Evolutionary conservation across 148 eudicot genomes (phyloP).

Genomic region (Fagopyrum esculentum): DNA sequence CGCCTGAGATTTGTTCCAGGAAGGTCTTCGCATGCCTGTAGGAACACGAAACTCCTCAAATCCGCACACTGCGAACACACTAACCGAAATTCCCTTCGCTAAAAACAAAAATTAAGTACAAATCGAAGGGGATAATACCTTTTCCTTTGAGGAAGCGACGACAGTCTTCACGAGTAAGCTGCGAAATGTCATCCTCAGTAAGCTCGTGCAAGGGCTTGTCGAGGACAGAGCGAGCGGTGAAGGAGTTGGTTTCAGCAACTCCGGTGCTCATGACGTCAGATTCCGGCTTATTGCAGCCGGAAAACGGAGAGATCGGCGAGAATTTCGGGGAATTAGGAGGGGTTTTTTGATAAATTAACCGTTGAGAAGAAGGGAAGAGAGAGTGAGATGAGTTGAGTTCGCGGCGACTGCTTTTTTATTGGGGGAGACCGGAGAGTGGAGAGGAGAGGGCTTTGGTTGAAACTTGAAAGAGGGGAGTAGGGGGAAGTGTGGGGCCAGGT

Average conservation of each 20-base stretch:
- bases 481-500: conserved; percentile 1
- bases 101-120: not conserved
- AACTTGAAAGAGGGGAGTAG: not conserved
- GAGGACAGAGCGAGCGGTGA: conserved; percentile 7
- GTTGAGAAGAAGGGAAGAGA: conserved; percentile 2
- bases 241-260: not conserved
- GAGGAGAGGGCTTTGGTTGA: not conserved
- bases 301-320: not conserved
- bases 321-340: conserved; percentile 2
- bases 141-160: conserved; percentile 89
- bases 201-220: conserved; percentile 67
- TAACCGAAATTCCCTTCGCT: not conserved
- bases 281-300: conserved; percentile 10
- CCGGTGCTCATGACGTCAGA: conserved; percentile 6
- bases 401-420: conserved; percentile 13
- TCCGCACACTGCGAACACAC: not conserved
- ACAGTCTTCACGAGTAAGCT: conserved; percentile 97
- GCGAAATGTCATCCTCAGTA: conserved; percentile 96
- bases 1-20: conserved; percentile 99
- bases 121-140: conserved; percentile 31
- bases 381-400: not conserved
- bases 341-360: not conserved
- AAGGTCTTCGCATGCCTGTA: conserved; percentile 88
- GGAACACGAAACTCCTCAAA: not conserved
- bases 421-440: conserved; percentile 1